Conservation (phyloP, 2,329 filamentous ascomycete species). For the Aspergillus unguis region DNA sequence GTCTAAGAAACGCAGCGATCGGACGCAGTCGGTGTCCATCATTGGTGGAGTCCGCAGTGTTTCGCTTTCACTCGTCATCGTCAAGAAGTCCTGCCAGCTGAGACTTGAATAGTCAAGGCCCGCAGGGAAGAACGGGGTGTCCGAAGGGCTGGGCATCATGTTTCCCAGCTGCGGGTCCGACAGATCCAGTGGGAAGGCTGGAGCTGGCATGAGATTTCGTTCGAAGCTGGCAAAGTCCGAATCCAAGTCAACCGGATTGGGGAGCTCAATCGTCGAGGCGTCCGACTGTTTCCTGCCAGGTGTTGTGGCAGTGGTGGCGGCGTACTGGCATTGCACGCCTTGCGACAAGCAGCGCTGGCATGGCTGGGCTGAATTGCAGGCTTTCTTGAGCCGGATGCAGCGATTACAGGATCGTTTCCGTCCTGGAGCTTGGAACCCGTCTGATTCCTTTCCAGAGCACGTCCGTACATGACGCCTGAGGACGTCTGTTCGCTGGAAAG, state of each 20-base stretch:
- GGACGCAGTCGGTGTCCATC: constrained; percentile 3
- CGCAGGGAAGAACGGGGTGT: neutral
- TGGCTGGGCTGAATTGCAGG: constrained; percentile 30
- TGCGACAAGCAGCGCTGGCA: constrained; percentile 28
- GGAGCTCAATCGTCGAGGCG: neutral
- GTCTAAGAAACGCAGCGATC: constrained; percentile 30
- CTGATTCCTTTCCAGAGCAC: constrained; percentile 23
- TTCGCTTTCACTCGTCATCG: neutral
- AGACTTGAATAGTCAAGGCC: neutral
- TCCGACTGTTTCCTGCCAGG: neutral
- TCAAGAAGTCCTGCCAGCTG: constrained; percentile 4
- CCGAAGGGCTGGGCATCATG: neutral
- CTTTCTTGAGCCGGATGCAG: constrained; percentile 36
- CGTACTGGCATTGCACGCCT: constrained; percentile 23
- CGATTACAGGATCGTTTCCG: constrained; percentile 35
- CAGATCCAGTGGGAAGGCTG: neutral
- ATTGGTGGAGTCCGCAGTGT: neutral
- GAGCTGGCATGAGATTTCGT: neutral
- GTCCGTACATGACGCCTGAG: constrained; percentile 36
- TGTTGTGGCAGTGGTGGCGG: neutral
- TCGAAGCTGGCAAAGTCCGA: neutral
- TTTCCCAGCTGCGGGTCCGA: neutral
- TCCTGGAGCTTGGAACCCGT: constrained; percentile 12
- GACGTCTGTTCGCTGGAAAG: constrained; percentile 39
- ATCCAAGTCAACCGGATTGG: neutral